These are phyloP conservation scores for Diaporthe citri DNA, from an alignment of 2,329 filamentous ascomycete species.

Conservation along the genomic window DNA sequence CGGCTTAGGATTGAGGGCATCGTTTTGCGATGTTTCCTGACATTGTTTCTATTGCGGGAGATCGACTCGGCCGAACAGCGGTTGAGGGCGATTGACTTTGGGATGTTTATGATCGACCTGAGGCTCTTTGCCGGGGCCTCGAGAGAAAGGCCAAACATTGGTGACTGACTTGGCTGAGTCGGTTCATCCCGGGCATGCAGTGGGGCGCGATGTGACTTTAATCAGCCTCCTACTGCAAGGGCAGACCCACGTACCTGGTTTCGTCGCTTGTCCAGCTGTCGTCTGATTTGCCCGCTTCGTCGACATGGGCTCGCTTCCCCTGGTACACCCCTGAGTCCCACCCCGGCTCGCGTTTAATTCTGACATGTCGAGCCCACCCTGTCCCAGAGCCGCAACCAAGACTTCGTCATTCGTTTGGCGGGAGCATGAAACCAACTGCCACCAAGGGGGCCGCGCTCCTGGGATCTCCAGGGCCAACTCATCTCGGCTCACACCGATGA, in stretches of 20 bases:
- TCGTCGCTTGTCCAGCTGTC: slow-evolving; percentile 5
- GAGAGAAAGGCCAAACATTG: background rate
- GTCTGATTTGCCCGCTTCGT: slow-evolving; percentile 14
- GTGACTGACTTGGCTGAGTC: background rate
- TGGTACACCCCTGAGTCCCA: slow-evolving; percentile 21
- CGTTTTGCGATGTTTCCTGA: background rate
- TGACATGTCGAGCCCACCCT: slow-evolving; percentile 20
- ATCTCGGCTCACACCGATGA: slow-evolving; percentile 39
- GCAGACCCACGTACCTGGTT: slow-evolving; percentile 7
- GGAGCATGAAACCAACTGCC: slow-evolving; percentile 29
- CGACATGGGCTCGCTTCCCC: background rate
- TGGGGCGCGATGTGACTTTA: slow-evolving; percentile 37
- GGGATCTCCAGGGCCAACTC: slow-evolving; percentile 14
- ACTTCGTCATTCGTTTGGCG: slow-evolving; percentile 27
- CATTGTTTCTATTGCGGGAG: background rate
- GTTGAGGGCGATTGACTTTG: background rate
- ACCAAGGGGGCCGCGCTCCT: background rate
- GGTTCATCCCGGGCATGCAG: slow-evolving; percentile 13
- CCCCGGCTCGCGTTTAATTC: slow-evolving; percentile 26
- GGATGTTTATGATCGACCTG: slow-evolving; percentile 33
- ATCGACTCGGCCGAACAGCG: slow-evolving; percentile 26
- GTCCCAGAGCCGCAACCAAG: slow-evolving; percentile 25
- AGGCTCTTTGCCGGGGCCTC: slow-evolving; percentile 27
- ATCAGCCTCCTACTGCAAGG: slow-evolving; percentile 34
- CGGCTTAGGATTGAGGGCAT: background rate